Base-by-base conservation (phyloP, 495 filamentous ascomycete genomes). In the Hypoxylon lenormandii region DNA sequence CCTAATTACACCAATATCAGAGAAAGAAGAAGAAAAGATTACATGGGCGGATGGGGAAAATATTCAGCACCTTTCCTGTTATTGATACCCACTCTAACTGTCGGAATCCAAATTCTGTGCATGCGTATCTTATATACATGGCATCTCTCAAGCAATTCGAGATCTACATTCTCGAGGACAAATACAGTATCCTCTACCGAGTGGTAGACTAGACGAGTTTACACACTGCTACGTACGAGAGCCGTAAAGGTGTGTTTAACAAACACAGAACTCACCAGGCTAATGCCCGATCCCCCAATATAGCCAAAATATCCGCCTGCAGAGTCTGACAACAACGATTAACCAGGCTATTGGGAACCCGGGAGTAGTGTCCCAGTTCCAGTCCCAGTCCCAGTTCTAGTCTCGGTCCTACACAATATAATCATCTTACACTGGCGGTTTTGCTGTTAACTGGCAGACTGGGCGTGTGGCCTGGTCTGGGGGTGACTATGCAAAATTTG, bases 1-100 rank as follows among this genome's bases (percentile, higher is more conserved):
- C 63, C 63, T 67, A 64, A 67, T 67, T 72, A 48, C 68, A 62
- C 58, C 40, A 72, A 72, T 72, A 66, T 72, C 63, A 59, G 19
- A 47, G 53, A 60, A 45, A 67, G 30, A 7, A 33, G 36, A 36
- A 40, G 49, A 26, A 23, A 59, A 37, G 30, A 33, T 60, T 45
- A n/a, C n/a, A n/a, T n/a, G n/a, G n/a, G n/a, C n/a, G n/a, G n/a
- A n/a, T n/a, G 36, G 43, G 30, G 49, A 26, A 23, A 59, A 37
- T 3, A 33, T 60, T 45, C 43, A 60, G 43, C 50, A 51, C 37
- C 19, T 43, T 15, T 43, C 18, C 36, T 40, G 51, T 19, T 40
- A 38, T 38, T 40, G 48, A n/a, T 54, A 50, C 49, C 56, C 68
- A 53, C 43, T 42, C 18, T 45, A 52, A 51, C 16, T 54, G 51